Evolutionary conservation across 768 basidiomycete genomes (phyloP).

Genomic region (Lactarius evosmus): DNA sequence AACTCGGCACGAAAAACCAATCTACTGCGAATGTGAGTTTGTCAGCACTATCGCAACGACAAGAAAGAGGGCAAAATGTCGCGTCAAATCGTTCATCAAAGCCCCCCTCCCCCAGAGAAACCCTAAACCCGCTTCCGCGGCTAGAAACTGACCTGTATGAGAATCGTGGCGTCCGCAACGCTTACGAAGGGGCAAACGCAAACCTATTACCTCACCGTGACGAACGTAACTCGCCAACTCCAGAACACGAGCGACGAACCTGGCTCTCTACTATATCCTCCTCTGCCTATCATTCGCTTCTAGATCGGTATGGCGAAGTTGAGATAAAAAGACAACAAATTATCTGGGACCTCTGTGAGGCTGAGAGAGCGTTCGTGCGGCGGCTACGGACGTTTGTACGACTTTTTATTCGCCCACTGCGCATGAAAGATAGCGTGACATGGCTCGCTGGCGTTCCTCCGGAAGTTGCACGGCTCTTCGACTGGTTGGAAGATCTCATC

Average conservation of each 20-base stretch:
- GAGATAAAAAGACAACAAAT: conserved; percentile 65
- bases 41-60: not conserved
- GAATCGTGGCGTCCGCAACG: not conserved
- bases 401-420: conserved; percentile 77
- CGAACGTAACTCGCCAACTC: conserved; percentile 9
- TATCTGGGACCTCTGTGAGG: conserved; percentile 63
- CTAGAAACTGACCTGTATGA: not conserved
- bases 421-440: conserved; percentile 58
- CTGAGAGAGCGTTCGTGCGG: conserved; percentile 67
- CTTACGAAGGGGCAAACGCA: conserved; percentile 7
- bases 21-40: not conserved
- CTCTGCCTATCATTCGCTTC: conserved; percentile 38
- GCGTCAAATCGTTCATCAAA: conserved; percentile 1
- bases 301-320: conserved; percentile 41
- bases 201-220: conserved; percentile 3
- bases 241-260: conserved; percentile 21
- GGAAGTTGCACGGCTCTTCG: conserved; percentile 68
- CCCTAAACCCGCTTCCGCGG: not conserved
- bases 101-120: not conserved
- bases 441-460: conserved; percentile 83
- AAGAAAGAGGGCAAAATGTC: not conserved
- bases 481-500: conserved; percentile 86
- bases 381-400: conserved; percentile 62
- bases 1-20: conserved; percentile 11
- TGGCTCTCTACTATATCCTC: conserved; percentile 27